These are phyloP conservation scores for Adansonia rubrostipa DNA, from an alignment of 441 rosid species.

Conservation along the genomic window DNA sequence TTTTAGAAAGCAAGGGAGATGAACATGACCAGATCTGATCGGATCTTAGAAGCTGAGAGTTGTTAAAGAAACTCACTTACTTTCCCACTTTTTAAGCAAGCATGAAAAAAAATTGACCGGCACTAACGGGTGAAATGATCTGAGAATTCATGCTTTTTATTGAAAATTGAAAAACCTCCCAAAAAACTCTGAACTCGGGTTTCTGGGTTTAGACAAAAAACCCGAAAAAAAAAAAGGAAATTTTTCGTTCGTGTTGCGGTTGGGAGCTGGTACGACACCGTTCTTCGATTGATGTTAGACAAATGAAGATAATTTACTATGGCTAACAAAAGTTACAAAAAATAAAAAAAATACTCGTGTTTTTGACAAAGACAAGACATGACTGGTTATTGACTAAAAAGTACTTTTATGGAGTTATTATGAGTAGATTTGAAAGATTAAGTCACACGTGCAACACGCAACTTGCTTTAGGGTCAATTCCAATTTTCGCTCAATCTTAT, in stretches of 20 bases:
- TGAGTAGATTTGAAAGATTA: not conserved
- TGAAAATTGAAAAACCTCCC: not conserved
- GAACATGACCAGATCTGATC: constrained; percentile 44
- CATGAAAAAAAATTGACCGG: not conserved
- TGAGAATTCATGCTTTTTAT: constrained; percentile 13
- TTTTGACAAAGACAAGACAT: not conserved
- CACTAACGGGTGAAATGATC: not conserved
- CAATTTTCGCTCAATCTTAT: too few species aligned
- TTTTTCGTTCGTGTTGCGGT: not conserved
- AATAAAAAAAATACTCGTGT: not conserved
- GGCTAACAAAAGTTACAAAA: too few species aligned
- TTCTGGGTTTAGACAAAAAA: not conserved
- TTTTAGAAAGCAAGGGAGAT: constrained; percentile 18
- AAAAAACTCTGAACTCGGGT: not conserved
- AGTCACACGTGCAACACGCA: not conserved
- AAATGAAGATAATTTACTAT: too few species aligned
- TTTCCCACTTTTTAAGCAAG: not conserved
- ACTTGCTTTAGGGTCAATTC: not conserved
- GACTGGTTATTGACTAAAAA: not conserved
- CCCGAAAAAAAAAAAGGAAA: not conserved
- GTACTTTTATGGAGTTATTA: not conserved
- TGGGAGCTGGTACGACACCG: not conserved
- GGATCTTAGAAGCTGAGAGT: constrained; percentile 37
- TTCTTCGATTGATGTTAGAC: too few species aligned
- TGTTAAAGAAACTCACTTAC: not conserved